Base-by-base conservation (phyloP, 768 basidiomycete species). In the Rhodosporidiobolus odoratus region DNA sequence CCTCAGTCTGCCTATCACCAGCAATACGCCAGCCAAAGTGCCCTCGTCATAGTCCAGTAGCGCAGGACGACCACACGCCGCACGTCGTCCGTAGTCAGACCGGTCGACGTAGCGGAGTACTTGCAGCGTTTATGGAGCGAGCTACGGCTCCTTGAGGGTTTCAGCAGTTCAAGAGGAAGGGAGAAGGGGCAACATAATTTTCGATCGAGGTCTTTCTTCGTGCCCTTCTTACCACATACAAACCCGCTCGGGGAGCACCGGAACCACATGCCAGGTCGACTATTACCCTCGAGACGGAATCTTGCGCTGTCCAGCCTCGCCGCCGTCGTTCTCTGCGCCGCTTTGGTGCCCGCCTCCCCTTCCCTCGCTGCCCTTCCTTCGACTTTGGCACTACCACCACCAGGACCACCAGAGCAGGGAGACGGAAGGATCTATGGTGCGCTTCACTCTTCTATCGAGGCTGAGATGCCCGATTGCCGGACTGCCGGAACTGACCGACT, bases 261-360 rank as follows among this genome's bases (percentile, higher is more conserved):
- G 27, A 25, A 35, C 47, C 45, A n/a, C n/a, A 62, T 62, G 61
- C n/a, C 61, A 23, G 43, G 43, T 45, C 61, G 45, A 3, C 25
- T 48, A 17, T 25, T 53, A 35, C 23, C 50, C 5, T 40, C 45
- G 23, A 19, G 12, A 4, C 53, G 40, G 23, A 57, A 40, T 34
- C 62, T 61, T 25, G 66, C 52, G 17, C 23, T 58, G 34, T 37
- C 61, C 27, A 47, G 62, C 17, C 23, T 64, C 56, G 38, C 56
- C 13, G 13, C 15, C 30, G 35, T 41, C 41, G n/a, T 61, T 37
- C 7, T 47, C 30, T 37, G 27, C 23, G 38, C 25, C 19, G 3
- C 30, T 1, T n/a, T 40, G 23, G 34, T 38, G 5, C 25, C 41
- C 25, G 27, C 35, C 48, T 48, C 45, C 21, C 41, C 23, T 5